Conservation (phyloP, 768 basidiomycete species). For the Pleurotus pulmonarius region DNA sequence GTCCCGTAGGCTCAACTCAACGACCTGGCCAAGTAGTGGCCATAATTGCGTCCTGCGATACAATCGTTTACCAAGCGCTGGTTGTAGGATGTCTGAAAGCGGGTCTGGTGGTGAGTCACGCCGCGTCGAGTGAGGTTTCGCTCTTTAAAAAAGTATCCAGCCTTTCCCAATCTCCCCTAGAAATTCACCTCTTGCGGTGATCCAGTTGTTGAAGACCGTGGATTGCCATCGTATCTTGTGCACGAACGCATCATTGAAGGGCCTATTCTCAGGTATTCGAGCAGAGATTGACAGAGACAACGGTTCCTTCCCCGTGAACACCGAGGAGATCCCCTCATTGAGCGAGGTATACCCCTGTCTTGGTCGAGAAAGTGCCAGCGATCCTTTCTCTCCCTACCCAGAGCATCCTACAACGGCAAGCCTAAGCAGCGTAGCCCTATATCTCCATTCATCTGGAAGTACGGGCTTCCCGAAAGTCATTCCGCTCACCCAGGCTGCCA, state of each 20-base stretch:
- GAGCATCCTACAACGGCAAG: slow-evolving; percentile 5
- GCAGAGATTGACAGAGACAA: slow-evolving; percentile 12
- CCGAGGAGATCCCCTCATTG: slow-evolving; percentile 31
- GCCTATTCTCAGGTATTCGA: slow-evolving; percentile 19
- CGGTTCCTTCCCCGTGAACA: slow-evolving; percentile 13
- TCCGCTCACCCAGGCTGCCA: background rate
- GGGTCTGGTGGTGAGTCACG: slow-evolving; percentile 27
- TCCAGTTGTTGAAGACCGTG: slow-evolving; percentile 31
- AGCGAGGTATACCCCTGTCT: slow-evolving; percentile 35
- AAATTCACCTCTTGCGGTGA: slow-evolving; percentile 30
- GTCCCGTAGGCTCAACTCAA: slow-evolving; percentile 28
- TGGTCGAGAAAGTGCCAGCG: slow-evolving; percentile 24
- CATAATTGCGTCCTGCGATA: slow-evolving; percentile 29
- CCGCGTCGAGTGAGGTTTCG: background rate
- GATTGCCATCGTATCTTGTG: slow-evolving; percentile 32
- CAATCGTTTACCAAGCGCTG: slow-evolving; percentile 38
- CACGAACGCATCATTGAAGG: slow-evolving; percentile 18
- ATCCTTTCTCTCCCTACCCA: slow-evolving; percentile 27
- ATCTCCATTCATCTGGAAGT: slow-evolving; percentile 18
- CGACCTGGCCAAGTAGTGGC: slow-evolving; percentile 24
- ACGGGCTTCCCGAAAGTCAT: slow-evolving; percentile 6
- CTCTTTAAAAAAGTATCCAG: slow-evolving; percentile 16
- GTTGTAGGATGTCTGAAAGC: slow-evolving; percentile 33
- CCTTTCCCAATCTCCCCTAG: slow-evolving; percentile 38
- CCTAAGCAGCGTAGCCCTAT: slow-evolving; percentile 25